Conservation (phyloP, 176 grass and related monocot species). For the Melocanna baccifera region DNA sequence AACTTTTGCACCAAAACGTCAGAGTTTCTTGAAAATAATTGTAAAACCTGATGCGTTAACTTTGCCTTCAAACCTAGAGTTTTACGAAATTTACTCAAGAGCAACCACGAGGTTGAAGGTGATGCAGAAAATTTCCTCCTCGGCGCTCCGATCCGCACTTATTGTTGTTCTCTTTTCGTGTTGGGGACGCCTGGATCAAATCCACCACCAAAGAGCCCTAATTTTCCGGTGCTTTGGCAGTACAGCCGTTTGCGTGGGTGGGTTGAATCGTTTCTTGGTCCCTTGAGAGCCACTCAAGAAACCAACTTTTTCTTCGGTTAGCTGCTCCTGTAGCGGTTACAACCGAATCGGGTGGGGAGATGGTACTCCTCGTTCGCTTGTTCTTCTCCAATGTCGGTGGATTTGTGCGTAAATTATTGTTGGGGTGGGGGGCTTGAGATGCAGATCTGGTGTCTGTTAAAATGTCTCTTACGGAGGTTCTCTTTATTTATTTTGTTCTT, state of each 20-base stretch:
- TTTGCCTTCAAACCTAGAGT: no score
- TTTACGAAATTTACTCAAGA: background rate
- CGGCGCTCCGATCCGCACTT: conserved; percentile 16
- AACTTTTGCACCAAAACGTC: no score
- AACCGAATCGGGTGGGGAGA: conserved; percentile 36
- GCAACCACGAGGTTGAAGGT: conserved; percentile 26
- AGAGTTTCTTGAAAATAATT: no score
- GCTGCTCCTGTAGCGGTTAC: conserved; percentile 26
- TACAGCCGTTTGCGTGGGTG: background rate
- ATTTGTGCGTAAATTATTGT: conserved; percentile 14
- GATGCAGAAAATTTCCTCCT: background rate
- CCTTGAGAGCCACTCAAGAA: conserved; percentile 45
- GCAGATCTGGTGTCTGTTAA: conserved; percentile 45
- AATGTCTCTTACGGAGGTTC: conserved; percentile 15
- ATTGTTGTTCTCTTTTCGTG: conserved; percentile 29
- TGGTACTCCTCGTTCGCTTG: background rate
- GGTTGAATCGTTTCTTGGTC: conserved; percentile 23
- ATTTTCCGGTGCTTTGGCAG: conserved; percentile 1
- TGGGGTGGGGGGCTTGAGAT: background rate
- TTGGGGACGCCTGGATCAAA: background rate
- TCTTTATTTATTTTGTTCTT: background rate
- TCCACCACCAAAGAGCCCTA: background rate
- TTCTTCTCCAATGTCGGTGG: conserved; percentile 34
- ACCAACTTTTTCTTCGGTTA: conserved; percentile 15
- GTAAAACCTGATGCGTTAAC: no score